phyloP scores from a whole-genome alignment of 768 basidiomycete genomes.

The Candolleomyces aberdarensis region DNA sequence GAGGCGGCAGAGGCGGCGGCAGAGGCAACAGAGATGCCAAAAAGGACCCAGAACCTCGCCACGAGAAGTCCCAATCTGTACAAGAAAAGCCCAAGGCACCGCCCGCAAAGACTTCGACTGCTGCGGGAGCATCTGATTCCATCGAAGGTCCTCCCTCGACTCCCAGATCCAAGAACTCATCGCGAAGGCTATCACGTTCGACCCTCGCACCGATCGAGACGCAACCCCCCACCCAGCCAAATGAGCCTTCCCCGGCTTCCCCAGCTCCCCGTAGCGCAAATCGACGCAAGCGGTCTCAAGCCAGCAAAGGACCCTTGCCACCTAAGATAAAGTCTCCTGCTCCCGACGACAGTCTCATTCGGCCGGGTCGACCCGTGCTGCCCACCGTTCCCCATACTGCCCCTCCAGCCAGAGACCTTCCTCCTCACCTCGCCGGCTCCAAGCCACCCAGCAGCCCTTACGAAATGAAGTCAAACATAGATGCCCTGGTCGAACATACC shows the following conservation, averaged over 20 bases:
- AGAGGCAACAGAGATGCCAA: constrained; percentile 19
- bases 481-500: constrained; percentile 76
- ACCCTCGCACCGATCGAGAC: constrained; percentile 24
- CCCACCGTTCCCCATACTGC: constrained; percentile 33
- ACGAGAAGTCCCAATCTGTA: constrained; percentile 11
- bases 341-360: constrained; percentile 30
- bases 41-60: constrained; percentile 4
- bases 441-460: constrained; percentile 16
- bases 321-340: constrained; percentile 31
- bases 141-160: constrained; percentile 4
- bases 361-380: constrained; percentile 28
- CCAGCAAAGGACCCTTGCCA: constrained; percentile 23
- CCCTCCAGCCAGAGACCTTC: constrained; percentile 46
- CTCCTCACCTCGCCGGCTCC: constrained; percentile 47
- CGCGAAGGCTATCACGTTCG: constrained; percentile 32
- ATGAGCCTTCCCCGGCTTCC: constrained; percentile 20
- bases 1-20: constrained; percentile 28
- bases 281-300: constrained; percentile 50
- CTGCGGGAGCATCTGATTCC: constrained; percentile 10
- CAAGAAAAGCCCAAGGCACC: constrained; percentile 18
- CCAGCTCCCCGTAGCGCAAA: constrained; percentile 39
- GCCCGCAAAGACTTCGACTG: constrained; percentile 15
- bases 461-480: constrained; percentile 62
- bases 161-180: constrained; percentile 26
- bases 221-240: constrained; percentile 16